These are phyloP conservation scores for Fragilaria crotonensis DNA, from an alignment of 108 stramenopile species.

Conservation along the genomic window DNA sequence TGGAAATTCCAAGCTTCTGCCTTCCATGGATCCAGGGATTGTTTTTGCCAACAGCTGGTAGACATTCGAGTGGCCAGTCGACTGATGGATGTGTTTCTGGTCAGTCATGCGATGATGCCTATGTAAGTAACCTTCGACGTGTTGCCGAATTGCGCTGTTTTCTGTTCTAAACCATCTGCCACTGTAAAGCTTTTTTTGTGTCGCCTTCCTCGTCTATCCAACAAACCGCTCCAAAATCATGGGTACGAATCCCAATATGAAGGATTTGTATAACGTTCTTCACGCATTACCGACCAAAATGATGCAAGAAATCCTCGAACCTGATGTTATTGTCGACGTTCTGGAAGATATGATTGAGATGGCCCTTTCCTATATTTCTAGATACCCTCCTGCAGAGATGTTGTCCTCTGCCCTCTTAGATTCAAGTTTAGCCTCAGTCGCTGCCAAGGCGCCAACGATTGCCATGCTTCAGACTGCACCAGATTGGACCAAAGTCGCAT, in stretches of 20 bases:
- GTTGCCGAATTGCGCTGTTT: background rate
- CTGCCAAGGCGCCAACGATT: background rate
- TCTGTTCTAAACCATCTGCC: background rate
- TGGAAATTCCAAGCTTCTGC: slow-evolving; percentile 1
- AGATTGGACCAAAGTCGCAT: background rate
- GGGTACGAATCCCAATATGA: background rate
- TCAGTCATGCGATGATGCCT: slow-evolving; percentile 6
- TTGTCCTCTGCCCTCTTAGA: background rate
- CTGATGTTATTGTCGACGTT: background rate
- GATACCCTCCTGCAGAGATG: background rate
- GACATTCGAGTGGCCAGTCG: slow-evolving; percentile 2
- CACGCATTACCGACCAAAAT: background rate
- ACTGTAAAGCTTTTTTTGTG: background rate
- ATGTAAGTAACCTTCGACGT: slow-evolving; percentile 3
- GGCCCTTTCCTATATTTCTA: background rate
- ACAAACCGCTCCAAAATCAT: slow-evolving; percentile 2
- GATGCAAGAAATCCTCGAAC: background rate
- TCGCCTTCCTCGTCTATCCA: slow-evolving; percentile 5
- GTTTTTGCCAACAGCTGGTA: slow-evolving; percentile 3
- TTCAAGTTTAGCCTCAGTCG: background rate
- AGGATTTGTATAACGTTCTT: background rate
- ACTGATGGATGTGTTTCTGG: slow-evolving; percentile 6
- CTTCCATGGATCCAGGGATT: slow-evolving; percentile 1
- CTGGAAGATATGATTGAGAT: slow-evolving; percentile 6
- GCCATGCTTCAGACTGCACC: background rate